Conservation (phyloP, 2,329 filamentous ascomycete genomes). For the Knoxdaviesia capensis region DNA sequence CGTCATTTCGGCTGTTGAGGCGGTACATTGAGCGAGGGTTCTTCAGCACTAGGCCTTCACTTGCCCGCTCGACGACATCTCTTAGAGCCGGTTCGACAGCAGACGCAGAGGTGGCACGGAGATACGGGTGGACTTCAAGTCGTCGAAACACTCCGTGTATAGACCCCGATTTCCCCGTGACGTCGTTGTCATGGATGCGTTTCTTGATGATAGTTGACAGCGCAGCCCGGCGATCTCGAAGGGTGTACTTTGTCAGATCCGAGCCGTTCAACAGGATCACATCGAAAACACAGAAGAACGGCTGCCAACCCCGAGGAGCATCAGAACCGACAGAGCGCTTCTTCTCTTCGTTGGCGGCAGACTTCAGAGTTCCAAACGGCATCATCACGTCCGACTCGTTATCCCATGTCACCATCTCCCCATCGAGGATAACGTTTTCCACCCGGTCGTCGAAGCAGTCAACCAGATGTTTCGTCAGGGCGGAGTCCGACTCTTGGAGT, state of each 20-base stretch:
- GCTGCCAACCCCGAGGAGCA: slow-evolving; percentile 26
- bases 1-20: slow-evolving; percentile 76
- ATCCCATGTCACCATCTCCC: slow-evolving; percentile 98
- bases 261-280: slow-evolving; percentile 74
- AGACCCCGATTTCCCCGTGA: slow-evolving; percentile 25
- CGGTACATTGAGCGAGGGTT: slow-evolving; percentile 76
- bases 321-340: slow-evolving; percentile 37
- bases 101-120: slow-evolving; percentile 41
- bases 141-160: slow-evolving; percentile 52
- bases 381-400: slow-evolving; percentile 67
- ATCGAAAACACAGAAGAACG: slow-evolving; percentile 75
- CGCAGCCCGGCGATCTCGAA: slow-evolving; percentile 61
- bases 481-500: slow-evolving; percentile 52
- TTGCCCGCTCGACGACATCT: slow-evolving; percentile 66
- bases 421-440: slow-evolving; percentile 75
- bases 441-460: slow-evolving; percentile 61
- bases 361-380: slow-evolving; percentile 83
- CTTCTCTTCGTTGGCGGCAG: slow-evolving; percentile 64
- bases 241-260: slow-evolving; percentile 60
- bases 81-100: slow-evolving; percentile 66
- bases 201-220: slow-evolving; percentile 17
- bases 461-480: slow-evolving; percentile 61
- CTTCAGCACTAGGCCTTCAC: slow-evolving; percentile 83
- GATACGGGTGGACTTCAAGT: slow-evolving; percentile 63
- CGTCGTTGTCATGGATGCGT: neutral